Base-by-base conservation (phyloP, 805 yeast species). In the Starmerella etchellsii region DNA sequence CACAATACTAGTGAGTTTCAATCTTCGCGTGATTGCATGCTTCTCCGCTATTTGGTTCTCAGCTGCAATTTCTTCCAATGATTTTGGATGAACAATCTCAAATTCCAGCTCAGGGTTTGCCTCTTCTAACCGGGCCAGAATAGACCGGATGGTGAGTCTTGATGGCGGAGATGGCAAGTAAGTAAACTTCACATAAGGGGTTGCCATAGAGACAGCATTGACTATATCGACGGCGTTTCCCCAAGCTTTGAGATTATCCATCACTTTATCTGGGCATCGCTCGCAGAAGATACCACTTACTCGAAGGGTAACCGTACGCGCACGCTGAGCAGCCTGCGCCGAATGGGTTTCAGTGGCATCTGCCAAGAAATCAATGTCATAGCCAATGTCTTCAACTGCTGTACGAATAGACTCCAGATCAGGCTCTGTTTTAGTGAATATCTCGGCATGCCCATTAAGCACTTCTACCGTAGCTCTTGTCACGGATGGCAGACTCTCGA, bases 241-340 rank as follows among this genome's bases (percentile, higher is more conserved):
- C 48, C 66, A 74, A 6, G 64, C 62, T 1, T 60, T 52, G 31
- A 81, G 60, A 25, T 69, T 69, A 3, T 64, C 58, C 52, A 67
- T 69, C 24, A 80, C 66, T 1, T 66, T 54, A 26, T 65, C 69
- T 1, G 88, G 88, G 54, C 88, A 81, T 52, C 75, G 73, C 48
- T 66, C 70, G 59, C 88, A 81, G 54, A 60, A 75, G 82, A 80
- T 78, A 1, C 85, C 85, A 1, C 64, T 64, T 8, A 79, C 65
- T 32, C 62, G 65, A 40, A 81, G 60, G 44, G 70, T 70, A 34
- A 79, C 70, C 0, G 75, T 65, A 48, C 88, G 66, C 3, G 78
- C 64, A 34, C 60, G 64, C 31, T 64, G 66, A 45, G 68, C 66
- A 2, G 67, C 62, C n/a, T 70, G 64, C 1, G 71, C 65, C 44